Evolutionary conservation across 2,329 filamentous ascomycete species (phyloP).

Genomic region (Penicillium frequentans): DNA sequence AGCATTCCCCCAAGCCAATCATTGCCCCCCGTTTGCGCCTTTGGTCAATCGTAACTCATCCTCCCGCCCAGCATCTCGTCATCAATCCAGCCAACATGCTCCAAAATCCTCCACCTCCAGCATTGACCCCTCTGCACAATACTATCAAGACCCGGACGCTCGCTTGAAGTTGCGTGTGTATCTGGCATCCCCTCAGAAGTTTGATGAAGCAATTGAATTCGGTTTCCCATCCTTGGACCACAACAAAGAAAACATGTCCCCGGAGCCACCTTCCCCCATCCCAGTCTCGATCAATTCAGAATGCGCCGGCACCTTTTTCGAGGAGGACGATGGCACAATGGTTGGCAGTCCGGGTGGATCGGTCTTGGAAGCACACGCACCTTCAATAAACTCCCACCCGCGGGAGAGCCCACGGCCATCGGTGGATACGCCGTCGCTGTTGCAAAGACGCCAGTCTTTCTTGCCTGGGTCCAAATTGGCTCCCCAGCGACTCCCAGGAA

Average conservation of each 20-base stretch:
- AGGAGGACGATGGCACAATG: slow-evolving; percentile 48
- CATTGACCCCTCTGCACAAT: slow-evolving; percentile 71
- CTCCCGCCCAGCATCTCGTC: slow-evolving; percentile 41
- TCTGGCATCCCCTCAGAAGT: slow-evolving; percentile 86
- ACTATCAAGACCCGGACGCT: slow-evolving; percentile 89
- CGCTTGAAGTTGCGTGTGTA: slow-evolving; percentile 82
- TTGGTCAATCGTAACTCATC: slow-evolving; percentile 28
- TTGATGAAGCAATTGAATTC: slow-evolving; percentile 92
- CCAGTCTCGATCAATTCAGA: slow-evolving; percentile 44
- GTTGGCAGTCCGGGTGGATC: slow-evolving; percentile 32
- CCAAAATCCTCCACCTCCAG: slow-evolving; percentile 51
- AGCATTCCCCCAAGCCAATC: slow-evolving; percentile 39
- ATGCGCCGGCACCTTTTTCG: slow-evolving; percentile 52
- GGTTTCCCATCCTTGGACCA: slow-evolving; percentile 67
- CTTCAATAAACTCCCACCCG: slow-evolving; percentile 12
- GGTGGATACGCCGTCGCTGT: slow-evolving; percentile 13
- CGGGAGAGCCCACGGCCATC: slow-evolving; percentile 14
- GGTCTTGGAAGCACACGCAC: slow-evolving; percentile 24
- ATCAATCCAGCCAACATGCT: slow-evolving; percentile 58
- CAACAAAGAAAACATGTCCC: slow-evolving; percentile 28
- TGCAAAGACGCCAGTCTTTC: slow-evolving; percentile 17
- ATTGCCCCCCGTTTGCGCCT: slow-evolving; percentile 1
- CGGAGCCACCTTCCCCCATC: slow-evolving; percentile 17
- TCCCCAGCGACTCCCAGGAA: slow-evolving; percentile 56
- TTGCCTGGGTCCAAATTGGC: slow-evolving; percentile 37